These are phyloP conservation scores for Naganishia sp. DNA, from an alignment of 1,284 basidiomycete species.

Conservation along the genomic window DNA sequence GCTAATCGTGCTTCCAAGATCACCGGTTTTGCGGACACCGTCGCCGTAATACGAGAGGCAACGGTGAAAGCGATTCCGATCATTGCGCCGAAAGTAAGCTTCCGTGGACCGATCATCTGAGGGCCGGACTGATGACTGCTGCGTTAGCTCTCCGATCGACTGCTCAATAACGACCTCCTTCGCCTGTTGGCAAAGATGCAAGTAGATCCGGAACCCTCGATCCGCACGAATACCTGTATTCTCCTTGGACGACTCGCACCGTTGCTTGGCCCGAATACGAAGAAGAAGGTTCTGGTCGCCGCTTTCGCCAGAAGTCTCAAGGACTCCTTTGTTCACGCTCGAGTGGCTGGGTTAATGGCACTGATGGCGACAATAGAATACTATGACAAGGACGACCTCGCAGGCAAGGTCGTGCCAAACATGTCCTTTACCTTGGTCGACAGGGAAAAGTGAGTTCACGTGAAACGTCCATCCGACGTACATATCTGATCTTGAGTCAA, in stretches of 20 bases:
- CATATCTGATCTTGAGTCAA: not conserved
- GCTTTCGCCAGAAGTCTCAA: conserved; percentile 89
- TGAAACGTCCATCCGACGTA: too few species aligned
- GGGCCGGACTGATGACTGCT: not conserved
- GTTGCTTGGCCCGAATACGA: conserved; percentile 79
- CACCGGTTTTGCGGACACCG: conserved; percentile 93
- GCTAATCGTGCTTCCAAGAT: conserved; percentile 53
- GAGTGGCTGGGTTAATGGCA: conserved; percentile 93
- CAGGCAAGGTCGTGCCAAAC: conserved; percentile 81
- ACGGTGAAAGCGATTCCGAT: conserved; percentile 86
- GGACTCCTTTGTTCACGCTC: conserved; percentile 87
- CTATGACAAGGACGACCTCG: conserved; percentile 85
- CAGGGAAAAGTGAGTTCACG: conserved; percentile 73
- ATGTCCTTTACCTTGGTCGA: conserved; percentile 79
- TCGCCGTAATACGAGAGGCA: conserved; percentile 89
- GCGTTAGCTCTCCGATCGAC: conserved; percentile 75
- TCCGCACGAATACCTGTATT: conserved; percentile 97
- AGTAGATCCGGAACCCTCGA: conserved; percentile 86
- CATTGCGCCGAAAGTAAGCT: conserved; percentile 74
- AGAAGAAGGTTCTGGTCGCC: conserved; percentile 91
- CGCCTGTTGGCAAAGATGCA: conserved; percentile 91
- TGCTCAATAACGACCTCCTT: conserved; percentile 95
- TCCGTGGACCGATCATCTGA: not conserved
- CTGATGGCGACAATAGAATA: conserved; percentile 92
- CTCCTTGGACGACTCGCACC: conserved; percentile 89